These are phyloP conservation scores for Penicillium nordicum DNA, from an alignment of 2,329 filamentous ascomycete species.

Conservation along the genomic window DNA sequence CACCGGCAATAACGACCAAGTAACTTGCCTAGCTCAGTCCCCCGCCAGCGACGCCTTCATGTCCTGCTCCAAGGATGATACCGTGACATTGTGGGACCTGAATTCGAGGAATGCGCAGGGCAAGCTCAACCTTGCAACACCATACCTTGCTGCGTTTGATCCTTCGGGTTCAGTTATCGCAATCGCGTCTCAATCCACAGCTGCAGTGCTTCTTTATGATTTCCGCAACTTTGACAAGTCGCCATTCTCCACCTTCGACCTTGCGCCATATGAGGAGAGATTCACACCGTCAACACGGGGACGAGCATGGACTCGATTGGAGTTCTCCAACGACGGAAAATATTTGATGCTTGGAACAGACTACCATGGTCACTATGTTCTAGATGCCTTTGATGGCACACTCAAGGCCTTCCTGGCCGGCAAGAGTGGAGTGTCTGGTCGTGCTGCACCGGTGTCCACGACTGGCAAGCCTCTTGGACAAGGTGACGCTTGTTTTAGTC, in stretches of 20 bases:
- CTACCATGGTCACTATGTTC: constrained; percentile 77
- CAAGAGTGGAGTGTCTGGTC: constrained; percentile 47
- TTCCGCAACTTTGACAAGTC: constrained; percentile 89
- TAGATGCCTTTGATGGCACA: constrained; percentile 87
- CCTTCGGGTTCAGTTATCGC: constrained; percentile 90
- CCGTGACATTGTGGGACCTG: constrained; percentile 85
- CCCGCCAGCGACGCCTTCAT: constrained; percentile 88
- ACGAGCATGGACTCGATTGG: constrained; percentile 75
- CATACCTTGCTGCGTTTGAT: constrained; percentile 84
- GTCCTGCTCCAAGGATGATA: constrained; percentile 86
- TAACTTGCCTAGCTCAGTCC: constrained; percentile 79
- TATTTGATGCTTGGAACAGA: constrained; percentile 78
- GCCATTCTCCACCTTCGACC: constrained; percentile 82
- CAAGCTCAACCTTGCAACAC: constrained; percentile 72
- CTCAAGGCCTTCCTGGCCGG: constrained; percentile 68
- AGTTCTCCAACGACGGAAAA: constrained; percentile 96
- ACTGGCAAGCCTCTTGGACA: constrained; percentile 52
- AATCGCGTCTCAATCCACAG: constrained; percentile 75
- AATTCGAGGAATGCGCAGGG: constrained; percentile 76
- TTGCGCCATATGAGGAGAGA: constrained; percentile 57
- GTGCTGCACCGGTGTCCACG: constrained; percentile 51
- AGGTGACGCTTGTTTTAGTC: constrained; percentile 82
- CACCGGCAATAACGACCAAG: constrained; percentile 77
- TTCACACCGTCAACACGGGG: constrained; percentile 49
- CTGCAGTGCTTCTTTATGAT: constrained; percentile 84